Evolutionary conservation across 306 rosid species (phyloP).

Genomic region (Quillaja saponaria): DNA sequence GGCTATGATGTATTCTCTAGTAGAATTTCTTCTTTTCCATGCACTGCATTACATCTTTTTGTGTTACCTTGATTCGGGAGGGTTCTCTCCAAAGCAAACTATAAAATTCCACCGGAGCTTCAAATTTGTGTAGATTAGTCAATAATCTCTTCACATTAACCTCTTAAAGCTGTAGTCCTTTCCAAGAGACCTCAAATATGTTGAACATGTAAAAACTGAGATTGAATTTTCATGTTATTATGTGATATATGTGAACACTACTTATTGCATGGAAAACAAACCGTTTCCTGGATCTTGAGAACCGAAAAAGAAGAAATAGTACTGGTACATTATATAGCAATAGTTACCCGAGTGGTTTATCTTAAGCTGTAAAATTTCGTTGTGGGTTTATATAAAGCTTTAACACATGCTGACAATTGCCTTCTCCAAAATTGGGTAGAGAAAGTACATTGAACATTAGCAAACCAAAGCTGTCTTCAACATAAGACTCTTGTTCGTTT

Average conservation of each 20-base stretch:
- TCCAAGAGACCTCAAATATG: too few relatives aligned
- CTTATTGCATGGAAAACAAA: neutral
- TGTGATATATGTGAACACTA: too few relatives aligned
- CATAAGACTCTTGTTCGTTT: neutral
- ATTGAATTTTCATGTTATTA: too few relatives aligned
- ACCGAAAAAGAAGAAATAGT: neutral
- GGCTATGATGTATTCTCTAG: too few relatives aligned
- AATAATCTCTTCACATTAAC: neutral
- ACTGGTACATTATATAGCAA: neutral
- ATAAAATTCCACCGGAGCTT: neutral
- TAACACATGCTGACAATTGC: neutral
- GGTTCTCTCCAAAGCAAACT: too few relatives aligned
- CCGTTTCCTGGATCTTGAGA: slow-evolving; percentile 8
- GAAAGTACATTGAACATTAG: slow-evolving; percentile 8
- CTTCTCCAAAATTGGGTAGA: neutral
- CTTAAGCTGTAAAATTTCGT: too few relatives aligned
- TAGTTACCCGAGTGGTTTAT: neutral
- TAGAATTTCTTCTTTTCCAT: too few relatives aligned
- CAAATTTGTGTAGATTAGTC: neutral
- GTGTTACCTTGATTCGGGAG: too few relatives aligned
- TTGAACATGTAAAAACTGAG: too few relatives aligned
- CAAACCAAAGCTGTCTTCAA: neutral
- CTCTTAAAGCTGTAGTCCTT: neutral
- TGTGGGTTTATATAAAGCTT: neutral
- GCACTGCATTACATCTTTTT: too few relatives aligned